These are phyloP conservation scores for Chaetomium fimeti DNA, from an alignment of 495 filamentous ascomycete species.

Conservation along the genomic window DNA sequence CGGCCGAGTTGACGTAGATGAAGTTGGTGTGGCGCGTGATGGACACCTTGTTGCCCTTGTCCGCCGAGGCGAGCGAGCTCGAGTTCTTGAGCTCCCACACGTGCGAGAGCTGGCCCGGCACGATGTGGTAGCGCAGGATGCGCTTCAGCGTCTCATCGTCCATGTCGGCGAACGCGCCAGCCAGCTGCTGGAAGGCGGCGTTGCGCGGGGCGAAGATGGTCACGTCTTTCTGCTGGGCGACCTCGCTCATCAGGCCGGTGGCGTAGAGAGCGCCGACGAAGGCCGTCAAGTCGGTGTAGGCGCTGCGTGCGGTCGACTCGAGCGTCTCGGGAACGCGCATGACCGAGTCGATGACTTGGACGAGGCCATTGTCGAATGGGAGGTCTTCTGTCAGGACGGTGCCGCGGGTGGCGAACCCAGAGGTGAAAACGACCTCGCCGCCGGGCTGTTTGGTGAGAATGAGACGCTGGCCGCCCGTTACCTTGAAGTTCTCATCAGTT, in stretches of 20 bases:
- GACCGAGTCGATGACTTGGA: slow-evolving; percentile 37
- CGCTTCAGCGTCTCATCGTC: slow-evolving; percentile 17
- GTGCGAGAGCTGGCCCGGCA: slow-evolving; percentile 45
- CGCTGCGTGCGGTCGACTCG: slow-evolving; percentile 27
- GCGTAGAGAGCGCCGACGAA: slow-evolving; percentile 41
- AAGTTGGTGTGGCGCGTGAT: slow-evolving; percentile 28
- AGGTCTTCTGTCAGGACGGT: slow-evolving; percentile 33
- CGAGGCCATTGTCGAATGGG: slow-evolving; percentile 27
- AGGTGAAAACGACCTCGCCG: slow-evolving; percentile 32
- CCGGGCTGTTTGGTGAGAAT: slow-evolving; percentile 34
- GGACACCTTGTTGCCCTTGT: slow-evolving; percentile 37
- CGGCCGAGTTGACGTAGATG: slow-evolving; percentile 49
- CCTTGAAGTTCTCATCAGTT: slow-evolving; percentile 23
- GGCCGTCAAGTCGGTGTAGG: slow-evolving; percentile 32
- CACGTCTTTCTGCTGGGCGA: slow-evolving; percentile 27
- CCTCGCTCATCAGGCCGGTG: slow-evolving; percentile 32
- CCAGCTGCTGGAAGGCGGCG: slow-evolving; percentile 54
- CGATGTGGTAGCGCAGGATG: slow-evolving; percentile 39
- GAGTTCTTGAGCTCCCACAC: slow-evolving; percentile 36
- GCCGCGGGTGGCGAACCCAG: slow-evolving; percentile 32
- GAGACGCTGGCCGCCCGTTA: slow-evolving; percentile 33
- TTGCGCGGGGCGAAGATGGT: slow-evolving; percentile 45
- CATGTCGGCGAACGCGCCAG: slow-evolving; percentile 26
- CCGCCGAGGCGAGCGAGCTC: slow-evolving; percentile 36
- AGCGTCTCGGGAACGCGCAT: slow-evolving; percentile 31